phyloP scores from a whole-genome alignment of 768 basidiomycete genomes.

The Podaxis sp. region DNA sequence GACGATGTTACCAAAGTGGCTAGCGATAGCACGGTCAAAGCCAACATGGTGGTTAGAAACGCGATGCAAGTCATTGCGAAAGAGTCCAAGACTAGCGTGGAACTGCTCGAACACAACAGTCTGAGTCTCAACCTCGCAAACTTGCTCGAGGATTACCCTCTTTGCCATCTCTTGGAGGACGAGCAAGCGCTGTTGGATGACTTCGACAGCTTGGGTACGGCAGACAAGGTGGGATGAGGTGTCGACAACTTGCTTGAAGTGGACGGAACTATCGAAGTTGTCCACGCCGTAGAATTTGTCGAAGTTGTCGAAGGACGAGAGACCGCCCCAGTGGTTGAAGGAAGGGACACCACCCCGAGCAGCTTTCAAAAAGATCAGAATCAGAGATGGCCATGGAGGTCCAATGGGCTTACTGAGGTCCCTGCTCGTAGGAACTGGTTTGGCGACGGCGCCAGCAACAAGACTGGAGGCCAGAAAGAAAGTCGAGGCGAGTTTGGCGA shows the following conservation, averaged over 20 bases:
- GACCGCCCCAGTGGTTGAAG: constrained; percentile 36
- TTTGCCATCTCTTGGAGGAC: constrained; percentile 39
- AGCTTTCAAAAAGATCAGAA: background rate
- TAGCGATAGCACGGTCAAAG: constrained; percentile 30
- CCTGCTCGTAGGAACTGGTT: background rate
- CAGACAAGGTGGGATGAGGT: constrained; percentile 27
- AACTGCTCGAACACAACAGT: constrained; percentile 35
- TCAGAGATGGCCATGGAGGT: constrained; percentile 24
- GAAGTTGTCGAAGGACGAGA: constrained; percentile 30
- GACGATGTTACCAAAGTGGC: constrained; percentile 28
- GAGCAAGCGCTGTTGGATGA: constrained; percentile 38
- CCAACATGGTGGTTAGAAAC: constrained; percentile 28
- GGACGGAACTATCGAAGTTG: constrained; percentile 32
- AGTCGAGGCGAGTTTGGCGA: constrained; percentile 6
- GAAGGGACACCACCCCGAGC: constrained; percentile 16
- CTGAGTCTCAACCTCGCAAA: constrained; percentile 37
- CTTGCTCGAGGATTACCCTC: constrained; percentile 30
- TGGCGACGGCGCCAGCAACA: background rate
- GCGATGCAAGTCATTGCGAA: constrained; percentile 30
- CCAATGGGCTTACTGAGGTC: constrained; percentile 28
- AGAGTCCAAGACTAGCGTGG: constrained; percentile 27
- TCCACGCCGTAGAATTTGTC: constrained; percentile 35
- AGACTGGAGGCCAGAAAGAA: constrained; percentile 4
- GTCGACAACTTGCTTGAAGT: constrained; percentile 30
- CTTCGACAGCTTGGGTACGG: constrained; percentile 31